Percentiles rank a stretch among this genome's conserved stretches.
Evolutionary conservation across 2,329 filamentous ascomycete species (phyloP).

Genomic region (Byssochlamys sp.): DNA sequence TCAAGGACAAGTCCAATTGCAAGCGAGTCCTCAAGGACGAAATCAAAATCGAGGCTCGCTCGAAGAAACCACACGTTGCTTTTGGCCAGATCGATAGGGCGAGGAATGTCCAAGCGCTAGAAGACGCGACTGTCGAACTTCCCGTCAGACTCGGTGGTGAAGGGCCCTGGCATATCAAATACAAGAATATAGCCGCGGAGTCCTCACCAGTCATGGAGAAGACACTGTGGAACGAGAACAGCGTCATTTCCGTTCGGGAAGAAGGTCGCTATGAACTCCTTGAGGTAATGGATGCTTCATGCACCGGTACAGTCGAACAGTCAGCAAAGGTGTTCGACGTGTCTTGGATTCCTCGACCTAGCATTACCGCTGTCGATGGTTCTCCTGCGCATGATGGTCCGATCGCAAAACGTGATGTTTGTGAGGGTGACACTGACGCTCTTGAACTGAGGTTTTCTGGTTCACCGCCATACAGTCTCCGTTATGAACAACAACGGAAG

Average conservation of each 20-base stretch:
- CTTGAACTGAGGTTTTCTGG: conserved; percentile 73
- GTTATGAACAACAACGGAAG: conserved; percentile 70
- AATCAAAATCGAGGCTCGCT: conserved; percentile 72
- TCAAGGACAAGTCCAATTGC: conserved; percentile 79
- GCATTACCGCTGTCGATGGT: conserved; percentile 50
- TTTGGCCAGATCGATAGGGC: conserved; percentile 82
- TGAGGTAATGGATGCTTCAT: conserved; percentile 67
- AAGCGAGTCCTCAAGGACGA: conserved; percentile 78
- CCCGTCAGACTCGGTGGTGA: conserved; percentile 80
- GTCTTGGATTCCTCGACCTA: conserved; percentile 73
- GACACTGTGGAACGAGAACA: conserved; percentile 51
- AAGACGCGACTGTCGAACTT: conserved; percentile 62
- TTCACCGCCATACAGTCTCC: conserved; percentile 70
- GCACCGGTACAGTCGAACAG: conserved; percentile 69
- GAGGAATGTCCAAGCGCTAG: conserved; percentile 63
- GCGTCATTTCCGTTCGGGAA: conserved; percentile 54
- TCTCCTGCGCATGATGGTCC: conserved; percentile 42
- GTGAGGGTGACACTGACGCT: conserved; percentile 85
- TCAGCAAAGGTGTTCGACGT: conserved; percentile 67
- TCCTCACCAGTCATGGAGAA: conserved; percentile 41
- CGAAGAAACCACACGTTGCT: conserved; percentile 74
- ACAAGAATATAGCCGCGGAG: conserved; percentile 55
- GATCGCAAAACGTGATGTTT: conserved; percentile 71
- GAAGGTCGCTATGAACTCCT: conserved; percentile 72
- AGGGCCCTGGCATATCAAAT: conserved; percentile 71